Conservation (phyloP, 306 rosid species). For the Quercus rubra region DNA sequence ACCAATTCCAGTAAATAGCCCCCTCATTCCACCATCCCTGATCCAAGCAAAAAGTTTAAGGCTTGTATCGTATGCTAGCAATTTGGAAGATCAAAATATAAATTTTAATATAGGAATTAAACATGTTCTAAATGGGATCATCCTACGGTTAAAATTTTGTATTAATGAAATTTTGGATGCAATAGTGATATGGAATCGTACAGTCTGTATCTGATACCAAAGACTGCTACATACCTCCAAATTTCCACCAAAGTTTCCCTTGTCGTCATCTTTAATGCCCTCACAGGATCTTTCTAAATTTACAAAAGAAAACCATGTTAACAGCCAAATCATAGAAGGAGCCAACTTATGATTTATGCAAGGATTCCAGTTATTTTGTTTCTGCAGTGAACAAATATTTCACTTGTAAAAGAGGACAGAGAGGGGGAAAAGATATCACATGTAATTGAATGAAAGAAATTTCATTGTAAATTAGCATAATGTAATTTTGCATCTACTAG, state of each 20-base stretch:
- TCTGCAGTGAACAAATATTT: too few species aligned
- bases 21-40: constrained; percentile 89
- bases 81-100: background rate
- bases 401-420: background rate
- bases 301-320: constrained; percentile 10
- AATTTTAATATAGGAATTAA: background rate
- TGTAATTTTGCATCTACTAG: background rate
- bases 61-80: background rate
- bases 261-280: constrained; percentile 81
- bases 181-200: constrained; percentile 6
- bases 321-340: background rate
- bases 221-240: constrained; percentile 57
- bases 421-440: background rate
- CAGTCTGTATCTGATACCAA: background rate
- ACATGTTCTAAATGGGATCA: background rate
- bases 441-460: background rate
- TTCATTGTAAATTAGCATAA: background rate
- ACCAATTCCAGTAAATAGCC: constrained; percentile 75
- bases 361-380: background rate
- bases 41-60: constrained; percentile 17
- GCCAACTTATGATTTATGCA: background rate
- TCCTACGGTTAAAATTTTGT: background rate
- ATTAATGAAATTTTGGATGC: background rate
- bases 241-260: constrained; percentile 73
- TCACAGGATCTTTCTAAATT: constrained; percentile 57